These are phyloP conservation scores for Cercospora berteroae DNA, from an alignment of 2,329 filamentous ascomycete species.

Conservation along the genomic window DNA sequence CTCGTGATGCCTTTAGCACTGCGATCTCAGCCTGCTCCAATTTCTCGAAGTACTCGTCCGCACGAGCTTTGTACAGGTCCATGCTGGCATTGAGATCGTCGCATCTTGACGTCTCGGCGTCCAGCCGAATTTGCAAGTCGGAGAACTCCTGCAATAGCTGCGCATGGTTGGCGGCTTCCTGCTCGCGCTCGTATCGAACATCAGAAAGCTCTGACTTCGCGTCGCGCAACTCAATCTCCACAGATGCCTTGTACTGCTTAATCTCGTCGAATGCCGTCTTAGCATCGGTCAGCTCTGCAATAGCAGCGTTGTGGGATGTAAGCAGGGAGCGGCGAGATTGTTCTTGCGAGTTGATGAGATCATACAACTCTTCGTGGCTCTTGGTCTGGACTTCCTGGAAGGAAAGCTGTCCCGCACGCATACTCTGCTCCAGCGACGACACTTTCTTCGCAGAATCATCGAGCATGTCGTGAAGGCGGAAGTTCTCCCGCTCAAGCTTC, in stretches of 20 bases:
- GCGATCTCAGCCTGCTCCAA: conserved; percentile 95
- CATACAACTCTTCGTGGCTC: conserved; percentile 90
- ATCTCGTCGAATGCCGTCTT: conserved; percentile 85
- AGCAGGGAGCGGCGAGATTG: conserved; percentile 79
- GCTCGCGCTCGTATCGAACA: conserved; percentile 72
- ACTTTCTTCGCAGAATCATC: conserved; percentile 93
- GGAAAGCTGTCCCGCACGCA: conserved; percentile 82
- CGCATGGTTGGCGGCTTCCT: conserved; percentile 81
- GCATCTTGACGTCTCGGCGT: conserved; percentile 81
- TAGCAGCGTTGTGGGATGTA: conserved; percentile 78
- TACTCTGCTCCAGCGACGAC: conserved; percentile 79
- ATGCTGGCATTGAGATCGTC: conserved; percentile 81
- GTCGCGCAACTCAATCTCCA: conserved; percentile 87
- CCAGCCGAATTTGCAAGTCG: conserved; percentile 88
- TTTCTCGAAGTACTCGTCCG: conserved; percentile 96
- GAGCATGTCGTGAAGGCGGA: conserved; percentile 85
- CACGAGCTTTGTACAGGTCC: conserved; percentile 82
- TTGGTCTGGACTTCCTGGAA: conserved; percentile 88
- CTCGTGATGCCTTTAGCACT: conserved; percentile 84
- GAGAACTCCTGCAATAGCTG: conserved; percentile 90
- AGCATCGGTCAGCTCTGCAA: conserved; percentile 80
- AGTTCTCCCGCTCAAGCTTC: conserved; percentile 90
- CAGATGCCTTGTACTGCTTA: conserved; percentile 71
- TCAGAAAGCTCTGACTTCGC: conserved; percentile 80
- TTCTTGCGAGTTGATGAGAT: conserved; percentile 89